These are phyloP conservation scores for Terana coerulea DNA, from an alignment of 768 basidiomycete genomes.

Conservation along the genomic window DNA sequence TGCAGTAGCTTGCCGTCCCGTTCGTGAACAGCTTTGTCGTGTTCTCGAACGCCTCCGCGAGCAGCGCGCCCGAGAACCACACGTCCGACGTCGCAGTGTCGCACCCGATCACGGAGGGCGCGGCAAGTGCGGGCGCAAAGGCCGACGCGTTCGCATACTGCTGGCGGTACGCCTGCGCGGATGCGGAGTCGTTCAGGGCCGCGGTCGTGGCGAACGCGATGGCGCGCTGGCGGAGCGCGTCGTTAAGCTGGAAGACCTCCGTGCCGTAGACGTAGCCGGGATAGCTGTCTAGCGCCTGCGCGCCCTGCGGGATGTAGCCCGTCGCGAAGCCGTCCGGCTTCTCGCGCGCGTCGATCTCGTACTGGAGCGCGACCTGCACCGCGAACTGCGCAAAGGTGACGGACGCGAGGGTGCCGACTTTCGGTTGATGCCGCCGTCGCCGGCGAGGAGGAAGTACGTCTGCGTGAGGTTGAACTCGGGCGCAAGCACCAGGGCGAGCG, in stretches of 20 bases:
- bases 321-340: constrained; percentile 33
- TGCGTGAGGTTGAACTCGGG: constrained; percentile 33
- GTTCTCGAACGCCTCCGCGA: constrained; percentile 35
- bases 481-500: constrained; percentile 31
- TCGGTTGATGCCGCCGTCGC: constrained; percentile 38
- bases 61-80: constrained; percentile 34
- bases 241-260: constrained; percentile 45
- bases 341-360: constrained; percentile 41
- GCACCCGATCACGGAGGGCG: constrained; percentile 31
- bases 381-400: constrained; percentile 37
- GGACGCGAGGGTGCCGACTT: constrained; percentile 32
- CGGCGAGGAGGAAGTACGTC: constrained; percentile 42
- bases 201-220: constrained; percentile 27
- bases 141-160: constrained; percentile 21
- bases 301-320: constrained; percentile 34
- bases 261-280: constrained; percentile 35
- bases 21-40: constrained; percentile 33
- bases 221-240: constrained; percentile 32
- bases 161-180: constrained; percentile 28
- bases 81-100: constrained; percentile 37
- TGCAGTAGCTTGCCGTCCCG: constrained; percentile 29
- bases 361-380: constrained; percentile 35
- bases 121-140: constrained; percentile 26
- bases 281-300: constrained; percentile 24
- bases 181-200: constrained; percentile 29